A percentile compares a stretch with the other conserved stretches of the same genome.
These are phyloP conservation scores for Aspergillus nidulans DNA, from an alignment of 495 filamentous ascomycete genomes.

Conservation along the genomic window DNA sequence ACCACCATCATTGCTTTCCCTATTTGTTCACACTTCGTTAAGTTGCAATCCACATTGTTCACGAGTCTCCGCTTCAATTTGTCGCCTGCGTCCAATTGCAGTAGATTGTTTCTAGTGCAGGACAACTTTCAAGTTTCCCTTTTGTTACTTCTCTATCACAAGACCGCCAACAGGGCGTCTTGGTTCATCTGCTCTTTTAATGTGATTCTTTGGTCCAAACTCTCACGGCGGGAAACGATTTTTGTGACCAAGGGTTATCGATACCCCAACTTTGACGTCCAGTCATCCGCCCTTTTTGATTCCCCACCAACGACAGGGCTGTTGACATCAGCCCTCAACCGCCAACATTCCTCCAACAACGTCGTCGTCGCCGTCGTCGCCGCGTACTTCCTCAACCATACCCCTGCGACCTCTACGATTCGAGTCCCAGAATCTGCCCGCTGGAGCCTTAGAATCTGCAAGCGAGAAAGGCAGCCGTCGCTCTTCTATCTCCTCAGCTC, in stretches of 20 bases:
- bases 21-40: neutral
- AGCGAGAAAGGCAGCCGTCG: conserved; percentile 49
- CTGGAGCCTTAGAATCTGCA: conserved; percentile 35
- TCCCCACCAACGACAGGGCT: conserved; percentile 31
- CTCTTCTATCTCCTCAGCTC: conserved; percentile 52
- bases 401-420: conserved; percentile 52
- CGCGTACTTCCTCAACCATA: conserved; percentile 47
- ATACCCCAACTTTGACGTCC: neutral
- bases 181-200: conserved; percentile 7
- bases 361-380: conserved; percentile 43
- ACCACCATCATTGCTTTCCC: conserved; percentile 7
- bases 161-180: neutral
- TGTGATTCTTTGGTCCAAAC: neutral
- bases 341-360: conserved; percentile 58
- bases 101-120: neutral
- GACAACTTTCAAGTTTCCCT: neutral
- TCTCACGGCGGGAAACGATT: conserved; percentile 5
- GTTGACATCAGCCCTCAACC: conserved; percentile 44
- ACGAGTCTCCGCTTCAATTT: neutral
- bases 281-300: neutral
- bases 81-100: conserved; percentile 6
- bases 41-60: neutral
- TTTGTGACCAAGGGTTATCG: neutral
- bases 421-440: conserved; percentile 28
- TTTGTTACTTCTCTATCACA: conserved; percentile 4